Percentiles rank a stretch among this genome's conserved stretches.
phyloP scores from a whole-genome alignment of 2,329 filamentous ascomycete species.

The Trichoderma endophyticum region DNA sequence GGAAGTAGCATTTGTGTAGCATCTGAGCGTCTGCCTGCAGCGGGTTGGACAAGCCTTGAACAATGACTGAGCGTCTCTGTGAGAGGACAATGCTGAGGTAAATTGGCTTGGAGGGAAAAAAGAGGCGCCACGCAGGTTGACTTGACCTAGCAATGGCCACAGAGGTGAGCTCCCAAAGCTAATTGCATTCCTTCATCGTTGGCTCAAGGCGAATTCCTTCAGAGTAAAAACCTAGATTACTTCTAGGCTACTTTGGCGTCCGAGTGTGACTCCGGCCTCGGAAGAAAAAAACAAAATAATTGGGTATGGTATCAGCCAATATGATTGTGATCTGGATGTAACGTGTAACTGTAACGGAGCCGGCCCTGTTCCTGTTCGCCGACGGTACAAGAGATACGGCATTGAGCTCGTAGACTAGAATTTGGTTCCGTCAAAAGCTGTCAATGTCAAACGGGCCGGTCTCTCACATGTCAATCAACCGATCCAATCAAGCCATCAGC shows the following conservation, averaged over 20 bases:
- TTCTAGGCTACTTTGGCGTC: neutral
- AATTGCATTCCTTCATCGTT: neutral
- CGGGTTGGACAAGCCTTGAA: neutral
- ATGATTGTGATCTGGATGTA: neutral
- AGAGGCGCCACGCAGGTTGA: neutral
- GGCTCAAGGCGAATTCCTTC: neutral
- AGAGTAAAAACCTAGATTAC: neutral
- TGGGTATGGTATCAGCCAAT: neutral
- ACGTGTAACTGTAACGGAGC: neutral
- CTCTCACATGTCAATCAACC: constrained; percentile 8
- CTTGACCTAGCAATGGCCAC: neutral
- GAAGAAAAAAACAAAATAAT: neutral
- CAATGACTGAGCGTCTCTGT: constrained; percentile 1
- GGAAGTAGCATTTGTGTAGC: constrained; percentile 12
- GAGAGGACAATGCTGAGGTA: neutral
- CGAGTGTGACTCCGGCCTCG: neutral
- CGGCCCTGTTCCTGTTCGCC: neutral
- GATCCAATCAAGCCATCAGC: neutral
- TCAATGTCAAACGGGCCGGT: neutral
- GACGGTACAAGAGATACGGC: neutral
- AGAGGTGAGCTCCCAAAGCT: neutral
- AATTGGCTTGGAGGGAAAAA: neutral
- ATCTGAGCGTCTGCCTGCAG: neutral
- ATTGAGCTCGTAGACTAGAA: neutral
- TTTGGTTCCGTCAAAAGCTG: neutral